Evolutionary conservation across 192 early-diverging fungal genomes (phyloP).

Genomic region (Entophlyctis luteolus): DNA sequence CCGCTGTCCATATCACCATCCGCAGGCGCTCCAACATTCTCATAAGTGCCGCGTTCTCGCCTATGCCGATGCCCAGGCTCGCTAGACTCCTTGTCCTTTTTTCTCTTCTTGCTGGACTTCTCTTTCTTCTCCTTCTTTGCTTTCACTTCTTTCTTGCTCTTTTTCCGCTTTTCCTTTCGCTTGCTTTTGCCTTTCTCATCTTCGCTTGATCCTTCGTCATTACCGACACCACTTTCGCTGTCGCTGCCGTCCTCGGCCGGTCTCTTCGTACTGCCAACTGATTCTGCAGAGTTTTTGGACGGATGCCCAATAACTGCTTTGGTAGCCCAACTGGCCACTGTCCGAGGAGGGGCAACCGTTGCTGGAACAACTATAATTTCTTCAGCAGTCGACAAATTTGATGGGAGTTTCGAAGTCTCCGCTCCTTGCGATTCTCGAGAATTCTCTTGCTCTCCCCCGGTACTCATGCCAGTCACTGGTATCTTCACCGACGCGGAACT

Average conservation of each 20-base stretch:
- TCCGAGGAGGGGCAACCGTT: background rate
- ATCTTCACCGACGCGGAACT: background rate
- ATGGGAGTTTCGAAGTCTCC: background rate
- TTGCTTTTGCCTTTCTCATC: background rate
- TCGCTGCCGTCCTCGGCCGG: constrained; percentile 73
- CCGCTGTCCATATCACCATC: background rate
- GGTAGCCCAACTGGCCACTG: background rate
- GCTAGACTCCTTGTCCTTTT: background rate
- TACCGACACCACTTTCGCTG: constrained; percentile 57
- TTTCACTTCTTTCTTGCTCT: constrained; percentile 8
- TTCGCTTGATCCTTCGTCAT: constrained; percentile 55
- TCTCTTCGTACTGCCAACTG: background rate
- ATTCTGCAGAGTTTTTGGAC: background rate
- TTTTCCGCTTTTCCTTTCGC: background rate
- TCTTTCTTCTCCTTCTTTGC: background rate
- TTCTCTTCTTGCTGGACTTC: background rate
- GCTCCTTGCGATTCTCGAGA: background rate
- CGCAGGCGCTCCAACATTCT: background rate
- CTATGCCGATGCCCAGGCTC: background rate
- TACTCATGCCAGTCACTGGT: background rate
- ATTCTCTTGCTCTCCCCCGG: background rate
- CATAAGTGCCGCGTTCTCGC: background rate
- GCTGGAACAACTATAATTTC: background rate
- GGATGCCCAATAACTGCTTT: background rate
- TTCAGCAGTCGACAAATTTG: background rate